Percentiles rank a stretch among this genome's conserved stretches.
Evolutionary conservation across 2,329 filamentous ascomycete species (phyloP).

Genomic region (Colletotrichum trifolii): DNA sequence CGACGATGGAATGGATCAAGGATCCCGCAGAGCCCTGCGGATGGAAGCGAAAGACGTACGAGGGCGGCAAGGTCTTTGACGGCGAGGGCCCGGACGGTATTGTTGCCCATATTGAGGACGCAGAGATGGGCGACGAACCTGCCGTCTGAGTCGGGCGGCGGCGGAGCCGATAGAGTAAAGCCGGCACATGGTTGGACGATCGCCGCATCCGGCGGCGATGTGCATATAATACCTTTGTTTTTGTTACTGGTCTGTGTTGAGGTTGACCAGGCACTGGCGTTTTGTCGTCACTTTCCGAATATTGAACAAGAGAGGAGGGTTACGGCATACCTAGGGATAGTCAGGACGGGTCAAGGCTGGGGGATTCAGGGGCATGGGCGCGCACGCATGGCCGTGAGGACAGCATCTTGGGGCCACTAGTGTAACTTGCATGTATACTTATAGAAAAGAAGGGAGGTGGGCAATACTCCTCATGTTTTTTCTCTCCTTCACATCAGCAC

Average conservation of each 20-base stretch:
- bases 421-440: conserved; percentile 31
- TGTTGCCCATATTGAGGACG: conserved; percentile 51
- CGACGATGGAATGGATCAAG: conserved; percentile 77
- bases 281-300: no score
- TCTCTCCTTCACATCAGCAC: background rate
- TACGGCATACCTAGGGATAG: conserved; percentile 15
- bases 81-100: conserved; percentile 67
- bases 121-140: conserved; percentile 52
- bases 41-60: conserved; percentile 73
- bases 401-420: conserved; percentile 21
- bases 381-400: conserved; percentile 34
- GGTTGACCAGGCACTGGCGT: no score
- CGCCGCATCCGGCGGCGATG: background rate
- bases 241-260: no score
- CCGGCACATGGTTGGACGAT: background rate
- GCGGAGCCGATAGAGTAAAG: background rate
- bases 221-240: background rate
- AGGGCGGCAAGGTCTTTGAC: conserved; percentile 62
- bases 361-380: conserved; percentile 35
- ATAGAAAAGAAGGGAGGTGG: conserved; percentile 8
- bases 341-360: conserved; percentile 29
- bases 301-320: background rate
- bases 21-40: conserved; percentile 68
- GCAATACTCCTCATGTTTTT: background rate
- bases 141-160: conserved; percentile 4